Evolutionary conservation across 805 yeast species (phyloP), one percentile per base, ranked within the genome.

Genomic region (Saccharomyces kudriavzevii): DNA sequence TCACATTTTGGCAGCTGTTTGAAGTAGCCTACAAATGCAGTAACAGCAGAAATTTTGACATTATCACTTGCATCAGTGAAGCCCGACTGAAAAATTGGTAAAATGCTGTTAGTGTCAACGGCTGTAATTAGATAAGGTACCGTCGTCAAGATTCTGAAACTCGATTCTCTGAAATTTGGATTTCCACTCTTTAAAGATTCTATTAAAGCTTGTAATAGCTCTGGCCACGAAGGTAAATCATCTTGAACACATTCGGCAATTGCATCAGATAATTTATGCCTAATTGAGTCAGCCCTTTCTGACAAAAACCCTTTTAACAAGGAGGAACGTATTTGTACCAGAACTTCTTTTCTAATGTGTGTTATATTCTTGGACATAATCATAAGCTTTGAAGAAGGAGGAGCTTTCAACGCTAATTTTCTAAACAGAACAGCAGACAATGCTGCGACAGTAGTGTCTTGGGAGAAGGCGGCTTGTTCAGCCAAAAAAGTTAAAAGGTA

Each of bases 191-290:
- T 73, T 20, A 84, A 73, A 10, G 94, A 89, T 60, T 80, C 81
- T 57, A 89, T 80, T 43, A 92, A 74, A 0, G 89, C 82, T 51
- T 87, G 89, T 40, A 90, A 71, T 49, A 87, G 78, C 45, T 88
- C 91, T 14, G 84, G 81, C 99, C 99, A 92, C 4, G 75, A 69
- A 24, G 74, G 75, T 48, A 74, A 68, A 13, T 80, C 84, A 54
- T 82, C 85, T 62, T 84, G 83, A 1, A 97, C 95, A 48, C 92
- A 81, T 70, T 91, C 98, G 0, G 97, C 88, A 49, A 94, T 85
- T 8, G 96, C 96, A 74, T 94, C 99, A 1, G 97, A 84, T 49
- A 94, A 74, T 66, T 92, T 94, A 70, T 92, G 97, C 67, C 97
- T 83, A 30, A 89, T 89, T 57, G 80, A 81, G 56, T 81, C 82